A percentile compares a stretch with the other conserved stretches of the same genome.
These are phyloP conservation scores for Umbilicus rupestris DNA, from an alignment of 164 flowering plant genomes.

Conservation along the genomic window DNA sequence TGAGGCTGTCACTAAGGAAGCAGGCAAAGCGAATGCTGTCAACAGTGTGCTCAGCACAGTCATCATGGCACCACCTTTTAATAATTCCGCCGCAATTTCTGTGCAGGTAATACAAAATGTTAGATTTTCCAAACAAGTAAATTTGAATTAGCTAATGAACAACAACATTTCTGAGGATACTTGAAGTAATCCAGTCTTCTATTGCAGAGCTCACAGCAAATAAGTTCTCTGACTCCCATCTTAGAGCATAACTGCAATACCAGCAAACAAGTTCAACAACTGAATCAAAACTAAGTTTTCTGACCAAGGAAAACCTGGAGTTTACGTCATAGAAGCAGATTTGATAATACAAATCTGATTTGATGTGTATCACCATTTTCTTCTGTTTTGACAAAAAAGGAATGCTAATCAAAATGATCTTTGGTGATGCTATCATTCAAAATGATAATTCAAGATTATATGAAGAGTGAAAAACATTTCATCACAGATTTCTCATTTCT, in stretches of 20 bases:
- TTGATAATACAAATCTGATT: background rate
- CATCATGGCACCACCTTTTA: conserved; percentile 97
- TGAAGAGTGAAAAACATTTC: background rate
- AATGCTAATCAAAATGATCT: background rate
- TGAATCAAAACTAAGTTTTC: background rate
- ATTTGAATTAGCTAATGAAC: background rate
- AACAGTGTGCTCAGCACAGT: conserved; percentile 82
- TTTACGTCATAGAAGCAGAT: background rate
- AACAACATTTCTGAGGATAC: conserved; percentile 29
- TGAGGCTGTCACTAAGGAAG: conserved; percentile 66
- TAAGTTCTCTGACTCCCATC: conserved; percentile 95
- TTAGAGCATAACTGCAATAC: conserved; percentile 60
- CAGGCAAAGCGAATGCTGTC: conserved; percentile 94
- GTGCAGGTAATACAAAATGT: background rate
- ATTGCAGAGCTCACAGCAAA: conserved; percentile 95
- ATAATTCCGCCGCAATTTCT: conserved; percentile 73
- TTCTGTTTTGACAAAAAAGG: too few species aligned
- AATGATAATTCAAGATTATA: background rate
- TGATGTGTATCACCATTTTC: too few species aligned
- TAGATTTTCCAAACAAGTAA: background rate
- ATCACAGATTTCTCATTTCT: background rate
- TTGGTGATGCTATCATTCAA: background rate
- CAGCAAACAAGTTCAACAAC: background rate
- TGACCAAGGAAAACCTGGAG: background rate
- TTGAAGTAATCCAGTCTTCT: conserved; percentile 96